Conservation (phyloP, 768 basidiomycete species). For the Austroboletus eburneus region DNA sequence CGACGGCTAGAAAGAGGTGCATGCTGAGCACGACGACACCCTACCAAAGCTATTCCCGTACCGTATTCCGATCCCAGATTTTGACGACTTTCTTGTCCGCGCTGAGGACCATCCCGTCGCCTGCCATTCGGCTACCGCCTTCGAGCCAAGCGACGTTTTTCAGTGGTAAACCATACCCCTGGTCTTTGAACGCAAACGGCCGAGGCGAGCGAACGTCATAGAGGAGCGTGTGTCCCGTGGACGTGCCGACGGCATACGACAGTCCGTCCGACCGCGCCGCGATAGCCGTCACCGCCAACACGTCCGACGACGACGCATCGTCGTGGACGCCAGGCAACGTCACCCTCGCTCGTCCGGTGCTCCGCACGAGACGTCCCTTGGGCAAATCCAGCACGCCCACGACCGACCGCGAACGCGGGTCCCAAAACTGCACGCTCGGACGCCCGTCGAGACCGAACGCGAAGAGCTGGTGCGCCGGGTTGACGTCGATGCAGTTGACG, state of each 20-base stretch:
- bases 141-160: conserved; percentile 87
- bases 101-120: conserved; percentile 83
- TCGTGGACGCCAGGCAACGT: conserved; percentile 33
- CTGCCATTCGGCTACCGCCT: conserved; percentile 78
- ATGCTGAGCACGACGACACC: too few relatives aligned
- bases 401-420: conserved; percentile 74
- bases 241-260: conserved; percentile 91
- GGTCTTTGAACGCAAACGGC: conserved; percentile 89
- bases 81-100: conserved; percentile 97
- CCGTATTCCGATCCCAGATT: conserved; percentile 87
- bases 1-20: conserved; percentile 52
- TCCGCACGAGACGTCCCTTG: conserved; percentile 43
- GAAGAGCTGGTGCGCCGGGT: conserved; percentile 86
- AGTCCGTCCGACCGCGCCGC: conserved; percentile 84
- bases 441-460: conserved; percentile 86
- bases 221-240: conserved; percentile 88
- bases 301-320: conserved; percentile 25
- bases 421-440: conserved; percentile 94
- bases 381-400: conserved; percentile 72
- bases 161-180: conserved; percentile 92
- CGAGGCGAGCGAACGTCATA: conserved; percentile 88
- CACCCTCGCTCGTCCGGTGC: conserved; percentile 32
- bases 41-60: conserved; percentile 35
- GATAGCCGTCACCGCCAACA: conserved; percentile 73
- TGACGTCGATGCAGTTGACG: conserved; percentile 90